phyloP scores from a whole-genome alignment of 495 filamentous ascomycete genomes.

The Hypoxylon fuscum region DNA sequence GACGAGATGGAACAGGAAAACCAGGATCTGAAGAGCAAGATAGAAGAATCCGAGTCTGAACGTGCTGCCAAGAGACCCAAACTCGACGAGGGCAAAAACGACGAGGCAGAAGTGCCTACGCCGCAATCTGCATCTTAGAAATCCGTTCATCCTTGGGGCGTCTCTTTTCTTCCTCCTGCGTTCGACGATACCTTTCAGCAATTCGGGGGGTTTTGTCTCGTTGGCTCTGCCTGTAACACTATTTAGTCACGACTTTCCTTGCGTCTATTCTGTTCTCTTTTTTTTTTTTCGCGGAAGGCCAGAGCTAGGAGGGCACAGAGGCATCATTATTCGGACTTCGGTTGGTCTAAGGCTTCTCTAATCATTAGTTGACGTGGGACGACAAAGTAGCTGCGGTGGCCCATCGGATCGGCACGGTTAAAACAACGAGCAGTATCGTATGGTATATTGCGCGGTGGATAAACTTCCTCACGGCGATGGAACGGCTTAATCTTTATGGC shows the following conservation, averaged over 20 bases:
- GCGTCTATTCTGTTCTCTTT: conserved; percentile 14
- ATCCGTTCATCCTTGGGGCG: neutral
- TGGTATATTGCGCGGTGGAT: conserved; percentile 15
- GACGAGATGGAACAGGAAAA: conserved; percentile 76
- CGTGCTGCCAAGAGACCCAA: conserved; percentile 49
- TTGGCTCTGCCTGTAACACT: conserved; percentile 31
- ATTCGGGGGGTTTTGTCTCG: too few relatives aligned
- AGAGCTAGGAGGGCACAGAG: conserved; percentile 20
- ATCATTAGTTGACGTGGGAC: conserved; percentile 35
- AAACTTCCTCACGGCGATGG: conserved; percentile 21
- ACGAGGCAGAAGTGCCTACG: conserved; percentile 42
- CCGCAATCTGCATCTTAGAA: conserved; percentile 38
- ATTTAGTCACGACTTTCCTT: conserved; percentile 35
- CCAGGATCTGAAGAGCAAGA: conserved; percentile 51
- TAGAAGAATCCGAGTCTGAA: conserved; percentile 46
- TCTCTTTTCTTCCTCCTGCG: neutral
- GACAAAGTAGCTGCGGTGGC: conserved; percentile 21
- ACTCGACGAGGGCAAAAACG: conserved; percentile 41
- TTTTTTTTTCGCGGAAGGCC: conserved; percentile 13
- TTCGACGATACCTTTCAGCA: conserved; percentile 24
- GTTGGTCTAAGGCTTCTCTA: conserved; percentile 27
- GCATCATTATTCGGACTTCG: conserved; percentile 22
- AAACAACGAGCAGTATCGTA: conserved; percentile 10
- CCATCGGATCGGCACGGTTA: conserved; percentile 20
- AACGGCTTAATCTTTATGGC: conserved; percentile 34